Percentiles rank a stretch among this genome's conserved stretches.
Evolutionary conservation across 176 grass and related monocot genomes (phyloP).

Genomic region (Oryza brachyantha): DNA sequence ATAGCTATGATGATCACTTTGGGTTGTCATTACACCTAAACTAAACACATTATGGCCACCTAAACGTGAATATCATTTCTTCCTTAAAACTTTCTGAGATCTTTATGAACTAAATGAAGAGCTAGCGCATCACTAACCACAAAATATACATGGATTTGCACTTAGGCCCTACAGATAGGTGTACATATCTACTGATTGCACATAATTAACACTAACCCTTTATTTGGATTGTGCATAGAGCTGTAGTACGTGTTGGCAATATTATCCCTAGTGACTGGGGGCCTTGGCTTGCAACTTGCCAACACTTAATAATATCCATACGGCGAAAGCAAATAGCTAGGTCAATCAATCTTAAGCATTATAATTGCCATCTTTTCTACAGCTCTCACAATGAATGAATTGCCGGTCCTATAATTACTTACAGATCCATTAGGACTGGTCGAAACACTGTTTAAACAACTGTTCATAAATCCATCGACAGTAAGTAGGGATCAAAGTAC

Average conservation of each 20-base stretch:
- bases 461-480: neutral
- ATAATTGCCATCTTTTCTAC: neutral
- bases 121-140: neutral
- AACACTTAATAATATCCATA: neutral
- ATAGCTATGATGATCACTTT: constrained; percentile 2
- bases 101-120: neutral
- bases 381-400: neutral
- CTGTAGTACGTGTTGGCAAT: neutral
- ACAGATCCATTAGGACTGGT: neutral
- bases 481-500: neutral
- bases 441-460: neutral
- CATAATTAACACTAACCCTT: neutral
- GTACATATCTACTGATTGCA: neutral
- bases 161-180: neutral
- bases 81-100: neutral
- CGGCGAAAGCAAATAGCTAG: neutral
- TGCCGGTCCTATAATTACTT: neutral
- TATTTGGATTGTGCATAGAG: neutral
- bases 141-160: neutral
- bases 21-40: constrained; percentile 18
- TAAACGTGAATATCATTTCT: neutral
- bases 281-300: neutral
- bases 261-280: neutral
- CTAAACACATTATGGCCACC: neutral
- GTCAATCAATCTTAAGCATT: constrained; percentile 8